These are phyloP conservation scores for Chaetoscypha palmicola DNA, from an alignment of 2,329 filamentous ascomycete species.

Conservation along the genomic window DNA sequence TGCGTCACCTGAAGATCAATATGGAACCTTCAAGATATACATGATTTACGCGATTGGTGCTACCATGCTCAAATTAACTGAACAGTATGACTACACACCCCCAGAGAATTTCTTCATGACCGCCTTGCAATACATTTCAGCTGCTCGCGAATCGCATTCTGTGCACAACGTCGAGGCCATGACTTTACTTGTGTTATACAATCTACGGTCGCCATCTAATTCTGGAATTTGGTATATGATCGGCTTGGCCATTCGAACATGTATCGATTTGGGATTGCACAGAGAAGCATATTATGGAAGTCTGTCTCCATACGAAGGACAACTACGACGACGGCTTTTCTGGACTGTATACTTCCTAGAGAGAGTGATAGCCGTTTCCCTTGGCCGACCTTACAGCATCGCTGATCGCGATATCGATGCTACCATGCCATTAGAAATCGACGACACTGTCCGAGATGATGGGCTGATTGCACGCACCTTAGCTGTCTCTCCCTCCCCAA, in stretches of 20 bases:
- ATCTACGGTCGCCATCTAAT: conserved; percentile 42
- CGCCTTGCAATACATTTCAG: conserved; percentile 42
- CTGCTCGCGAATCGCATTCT: conserved; percentile 41
- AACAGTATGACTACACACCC: conserved; percentile 36
- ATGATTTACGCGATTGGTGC: conserved; percentile 46
- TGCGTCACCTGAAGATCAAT: conserved; percentile 35
- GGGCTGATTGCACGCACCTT: conserved; percentile 24
- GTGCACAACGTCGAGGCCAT: conserved; percentile 47
- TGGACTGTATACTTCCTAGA: conserved; percentile 47
- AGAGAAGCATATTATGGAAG: conserved; percentile 39
- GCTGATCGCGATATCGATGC: conserved; percentile 45
- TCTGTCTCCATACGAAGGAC: conserved; percentile 36
- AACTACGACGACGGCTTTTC: conserved; percentile 42
- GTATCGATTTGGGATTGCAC: conserved; percentile 45
- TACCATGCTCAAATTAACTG: conserved; percentile 41
- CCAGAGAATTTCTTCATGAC: conserved; percentile 41
- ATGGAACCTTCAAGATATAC: conserved; percentile 44
- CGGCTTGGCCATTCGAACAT: conserved; percentile 45
- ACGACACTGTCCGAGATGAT: conserved; percentile 35
- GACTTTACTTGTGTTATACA: conserved; percentile 42
- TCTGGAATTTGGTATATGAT: conserved; percentile 49
- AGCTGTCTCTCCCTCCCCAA: conserved; percentile 28
- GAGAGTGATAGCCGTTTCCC: conserved; percentile 42
- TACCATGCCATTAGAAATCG: conserved; percentile 38
- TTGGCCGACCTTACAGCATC: conserved; percentile 44